Evolutionary conservation across 164 flowering plant genomes (phyloP), one percentile per base, ranked within the genome.

Genomic region (Vitis rotundifolia): DNA sequence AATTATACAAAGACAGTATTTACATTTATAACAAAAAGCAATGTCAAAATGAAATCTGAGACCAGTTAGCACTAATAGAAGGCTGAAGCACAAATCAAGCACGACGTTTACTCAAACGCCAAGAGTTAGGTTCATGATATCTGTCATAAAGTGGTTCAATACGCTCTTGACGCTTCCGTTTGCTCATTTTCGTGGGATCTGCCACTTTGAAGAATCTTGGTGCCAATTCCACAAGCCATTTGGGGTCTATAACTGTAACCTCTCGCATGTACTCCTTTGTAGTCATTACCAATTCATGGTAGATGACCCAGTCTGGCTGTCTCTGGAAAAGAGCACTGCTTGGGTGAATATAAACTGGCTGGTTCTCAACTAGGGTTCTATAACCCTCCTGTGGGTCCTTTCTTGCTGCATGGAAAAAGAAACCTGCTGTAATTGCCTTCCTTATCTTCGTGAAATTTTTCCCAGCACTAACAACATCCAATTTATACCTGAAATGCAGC

Each of bases 331-430:
- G 87, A 47, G 97, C 95, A 77, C 97, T 91, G 80, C 95, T 88
- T 9, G 97, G 98, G 58, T 91, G 97, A 44, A 93, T 91, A 50
- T 91, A 90, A 11, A 93, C 97, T 0, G 93, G 88, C 71, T 93
- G 98, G 61, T 92, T 92, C 82, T 91, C 98, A 26, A 91, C 98
- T 15, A 93, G 71, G 14, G 98, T 93, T 64, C 92, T 80, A 53
- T 93, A 93, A 61, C 94, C 94, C 68, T 89, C 97, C 63, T 90
- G 97, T 9, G 97, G 93, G 59, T 93, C 97, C 80, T 91, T 93
- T 71, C 93, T 82, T 4, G 92, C 87, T 1, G 85, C 91, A 79
- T 91, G 94, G 84, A 89, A 89, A 73, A 93, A 91, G 84, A 90
- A 91, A 15, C 97, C 97, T 6, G 95, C 95, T 0, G 91, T 75